Conservation (phyloP, 768 basidiomycete species). For the Leccinum uliginosum region DNA sequence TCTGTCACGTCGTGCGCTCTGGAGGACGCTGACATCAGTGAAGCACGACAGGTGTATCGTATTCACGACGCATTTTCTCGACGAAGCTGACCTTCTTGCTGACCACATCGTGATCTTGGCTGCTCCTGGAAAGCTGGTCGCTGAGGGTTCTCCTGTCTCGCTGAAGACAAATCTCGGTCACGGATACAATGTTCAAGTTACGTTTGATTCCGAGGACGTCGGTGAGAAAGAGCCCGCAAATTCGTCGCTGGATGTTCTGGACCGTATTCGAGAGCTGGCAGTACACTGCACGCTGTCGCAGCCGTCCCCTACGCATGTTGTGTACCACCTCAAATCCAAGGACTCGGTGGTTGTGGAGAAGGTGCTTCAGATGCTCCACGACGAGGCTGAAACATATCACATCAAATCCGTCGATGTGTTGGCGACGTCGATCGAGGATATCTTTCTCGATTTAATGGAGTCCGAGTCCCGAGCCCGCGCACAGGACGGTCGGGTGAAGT, state of each 20-base stretch:
- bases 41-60: constrained; percentile 64
- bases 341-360: constrained; percentile 51
- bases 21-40: constrained; percentile 68
- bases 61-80: constrained; percentile 79
- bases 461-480: constrained; percentile 20
- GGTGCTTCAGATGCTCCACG: constrained; percentile 53
- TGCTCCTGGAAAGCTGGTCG: constrained; percentile 71
- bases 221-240: constrained; percentile 17
- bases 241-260: constrained; percentile 32
- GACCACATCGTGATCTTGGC: constrained; percentile 74
- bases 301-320: constrained; percentile 40
- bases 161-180: constrained; percentile 68
- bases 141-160: constrained; percentile 68
- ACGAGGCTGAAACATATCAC: constrained; percentile 32
- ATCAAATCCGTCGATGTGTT: constrained; percentile 61
- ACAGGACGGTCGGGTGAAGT: constrained; percentile 27
- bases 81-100: constrained; percentile 75
- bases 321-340: constrained; percentile 59
- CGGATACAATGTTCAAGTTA: constrained; percentile 63
- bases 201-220: constrained; percentile 38
- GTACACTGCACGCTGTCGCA: constrained; percentile 42
- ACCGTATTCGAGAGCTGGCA: constrained; percentile 40
- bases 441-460: constrained; percentile 71
- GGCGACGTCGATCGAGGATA: constrained; percentile 76
- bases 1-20: constrained; percentile 70